These are phyloP conservation scores for Aspergillus nidulans DNA, from an alignment of 495 filamentous ascomycete genomes.

Conservation along the genomic window DNA sequence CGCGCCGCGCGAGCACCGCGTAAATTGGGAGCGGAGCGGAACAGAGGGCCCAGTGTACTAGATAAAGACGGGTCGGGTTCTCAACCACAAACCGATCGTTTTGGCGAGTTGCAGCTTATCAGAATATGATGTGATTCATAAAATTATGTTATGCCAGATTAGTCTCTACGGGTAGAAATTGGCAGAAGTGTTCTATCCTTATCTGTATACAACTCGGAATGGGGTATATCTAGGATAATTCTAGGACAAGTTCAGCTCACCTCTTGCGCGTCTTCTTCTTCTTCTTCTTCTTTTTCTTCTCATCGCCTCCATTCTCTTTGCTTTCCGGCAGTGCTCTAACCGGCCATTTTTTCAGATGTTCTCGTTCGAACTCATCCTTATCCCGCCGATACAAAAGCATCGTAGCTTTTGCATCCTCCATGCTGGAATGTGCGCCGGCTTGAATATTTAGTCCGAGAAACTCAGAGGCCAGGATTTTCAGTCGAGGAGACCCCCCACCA, in stretches of 20 bases:
- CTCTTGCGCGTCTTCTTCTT: slow-evolving; percentile 51
- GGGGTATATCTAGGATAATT: slow-evolving; percentile 27
- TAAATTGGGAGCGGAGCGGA: slow-evolving; percentile 23
- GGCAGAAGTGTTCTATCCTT: not conserved
- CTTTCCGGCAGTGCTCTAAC: slow-evolving; percentile 37
- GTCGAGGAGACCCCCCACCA: slow-evolving; percentile 69
- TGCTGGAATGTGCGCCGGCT: slow-evolving; percentile 62
- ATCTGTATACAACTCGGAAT: slow-evolving; percentile 13
- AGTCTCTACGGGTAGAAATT: too few species aligned
- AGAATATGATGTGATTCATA: too few species aligned
- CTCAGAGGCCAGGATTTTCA: slow-evolving; percentile 72
- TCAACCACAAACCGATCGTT: too few species aligned
- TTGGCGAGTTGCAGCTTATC: too few species aligned
- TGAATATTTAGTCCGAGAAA: slow-evolving; percentile 83
- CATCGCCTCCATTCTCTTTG: slow-evolving; percentile 32
- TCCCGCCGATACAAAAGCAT: slow-evolving; percentile 81
- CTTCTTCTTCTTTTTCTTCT: slow-evolving; percentile 48
- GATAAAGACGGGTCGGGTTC: too few species aligned
- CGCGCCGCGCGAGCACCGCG: slow-evolving; percentile 38
- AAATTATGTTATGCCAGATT: too few species aligned
- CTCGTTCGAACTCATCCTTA: slow-evolving; percentile 77
- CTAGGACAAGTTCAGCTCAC: slow-evolving; percentile 20
- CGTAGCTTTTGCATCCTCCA: slow-evolving; percentile 85
- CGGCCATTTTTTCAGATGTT: slow-evolving; percentile 64
- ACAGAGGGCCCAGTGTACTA: too few species aligned